Base-by-base conservation (phyloP, 2,329 filamentous ascomycete genomes). In the Diaporthe citriasiana region DNA sequence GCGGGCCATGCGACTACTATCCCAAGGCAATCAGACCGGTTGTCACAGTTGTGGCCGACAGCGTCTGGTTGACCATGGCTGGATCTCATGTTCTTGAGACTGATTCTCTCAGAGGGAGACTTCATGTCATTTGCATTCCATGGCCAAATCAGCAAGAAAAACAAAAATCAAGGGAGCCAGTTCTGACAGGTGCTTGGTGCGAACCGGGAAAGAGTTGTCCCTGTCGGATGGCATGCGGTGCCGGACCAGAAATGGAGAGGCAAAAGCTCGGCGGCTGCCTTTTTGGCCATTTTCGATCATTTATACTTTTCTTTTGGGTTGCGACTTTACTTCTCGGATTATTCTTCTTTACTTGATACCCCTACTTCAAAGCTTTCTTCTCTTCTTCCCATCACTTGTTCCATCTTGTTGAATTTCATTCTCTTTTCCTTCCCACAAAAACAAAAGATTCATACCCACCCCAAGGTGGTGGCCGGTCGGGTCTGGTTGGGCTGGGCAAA, bases 321-420 rank as follows among this genome's bases (percentile, higher is more conserved):
- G 15, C 25, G 19, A n/a, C 27, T 71, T 71, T 40, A 66, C 63
- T 51, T 66, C 42, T 71, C 60, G 55, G 45, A 71, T n/a, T 66
- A n/a, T 66, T 71, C 45, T 53, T 71, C 33, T 53, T 71, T 25
- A 51, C 30, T 71, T 71, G 69, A 71, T 71, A 71, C 69, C 69
- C 69, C 69, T n/a, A 71, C 13, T 71, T 60, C 25, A 35, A 35
- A 4, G 33, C 33, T n/a, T 50, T n/a, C 22, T 7, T n/a, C 8
- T 6, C 45, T 47, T 22, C 9, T 35, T 35, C 9, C 9, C 33
- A 5, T 35, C 33, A 35, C 33, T 35, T 35, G 33, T 38, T 38
- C 22, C 22, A n/a, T 1, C n/a, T 51, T 68, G n/a, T 50, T 50
- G n/a, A 51, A 4, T 51, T 25, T 9, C 47, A 51, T 59, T 25